phyloP scores from a whole-genome alignment of 192 early-diverging fungal genomes.

The Gryganskiella cystojenkinii region DNA sequence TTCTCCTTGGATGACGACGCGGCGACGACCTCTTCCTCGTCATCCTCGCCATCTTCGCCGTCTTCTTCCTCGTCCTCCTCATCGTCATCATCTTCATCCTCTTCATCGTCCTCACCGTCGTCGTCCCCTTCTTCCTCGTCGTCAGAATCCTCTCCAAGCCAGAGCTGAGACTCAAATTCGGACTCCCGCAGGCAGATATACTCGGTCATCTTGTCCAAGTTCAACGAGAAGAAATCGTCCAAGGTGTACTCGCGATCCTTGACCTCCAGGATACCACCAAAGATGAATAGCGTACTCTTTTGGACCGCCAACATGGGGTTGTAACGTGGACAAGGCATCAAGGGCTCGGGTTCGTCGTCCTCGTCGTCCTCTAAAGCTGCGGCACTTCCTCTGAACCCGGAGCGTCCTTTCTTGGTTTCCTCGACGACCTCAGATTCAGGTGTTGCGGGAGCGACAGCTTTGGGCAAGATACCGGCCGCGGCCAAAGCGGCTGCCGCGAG shows the following conservation, averaged over 20 bases:
- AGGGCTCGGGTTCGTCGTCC: constrained; percentile 39
- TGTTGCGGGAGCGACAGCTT: constrained; percentile 6
- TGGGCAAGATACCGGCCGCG: constrained; percentile 46
- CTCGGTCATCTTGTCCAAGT: constrained; percentile 73
- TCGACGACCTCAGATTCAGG: not conserved
- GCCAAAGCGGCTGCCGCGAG: constrained; percentile 46
- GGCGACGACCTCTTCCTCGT: constrained; percentile 13
- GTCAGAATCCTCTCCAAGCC: constrained; percentile 63
- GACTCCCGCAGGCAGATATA: constrained; percentile 64
- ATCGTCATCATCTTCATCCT: constrained; percentile 53
- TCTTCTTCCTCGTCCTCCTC: constrained; percentile 61
- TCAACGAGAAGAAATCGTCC: constrained; percentile 69
- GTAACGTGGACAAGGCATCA: constrained; percentile 69
- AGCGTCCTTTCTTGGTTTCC: constrained; percentile 7
- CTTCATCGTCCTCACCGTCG: constrained; percentile 58
- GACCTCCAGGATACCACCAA: constrained; percentile 76
- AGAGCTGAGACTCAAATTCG: constrained; percentile 54
- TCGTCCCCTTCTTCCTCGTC: constrained; percentile 61
- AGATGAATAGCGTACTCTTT: constrained; percentile 65
- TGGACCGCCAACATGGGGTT: constrained; percentile 74
- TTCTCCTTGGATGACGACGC: constrained; percentile 2
- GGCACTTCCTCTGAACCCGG: constrained; percentile 1
- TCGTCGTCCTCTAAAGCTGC: constrained; percentile 15
- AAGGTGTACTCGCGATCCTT: constrained; percentile 69
- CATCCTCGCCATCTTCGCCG: constrained; percentile 17